Conservation (phyloP, 2,329 filamentous ascomycete genomes). For the Colletotrichum trifolii region DNA sequence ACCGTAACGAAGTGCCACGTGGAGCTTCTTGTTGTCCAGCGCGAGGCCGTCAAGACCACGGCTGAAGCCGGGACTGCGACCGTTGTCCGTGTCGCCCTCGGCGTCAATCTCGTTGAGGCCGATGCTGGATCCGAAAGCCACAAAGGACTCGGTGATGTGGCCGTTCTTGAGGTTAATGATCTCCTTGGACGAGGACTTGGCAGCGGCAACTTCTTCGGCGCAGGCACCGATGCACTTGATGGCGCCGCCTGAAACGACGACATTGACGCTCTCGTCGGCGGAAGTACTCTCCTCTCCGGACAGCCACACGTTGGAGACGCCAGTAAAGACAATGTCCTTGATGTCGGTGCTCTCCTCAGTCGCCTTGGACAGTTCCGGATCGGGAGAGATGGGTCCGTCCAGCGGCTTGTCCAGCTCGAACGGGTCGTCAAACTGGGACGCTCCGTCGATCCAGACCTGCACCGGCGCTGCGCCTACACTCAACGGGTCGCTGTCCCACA, state of each 20-base stretch:
- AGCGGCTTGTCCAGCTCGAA: slow-evolving; percentile 64
- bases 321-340: slow-evolving; percentile 64
- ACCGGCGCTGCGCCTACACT: slow-evolving; percentile 68
- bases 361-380: slow-evolving; percentile 53
- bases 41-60: slow-evolving; percentile 68
- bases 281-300: slow-evolving; percentile 48
- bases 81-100: slow-evolving; percentile 66
- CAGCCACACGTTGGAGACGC: slow-evolving; percentile 64
- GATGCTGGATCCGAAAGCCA: slow-evolving; percentile 68
- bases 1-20: slow-evolving; percentile 63
- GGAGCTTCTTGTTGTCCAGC: slow-evolving; percentile 67
- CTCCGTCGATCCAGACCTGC: slow-evolving; percentile 74
- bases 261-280: slow-evolving; percentile 50
- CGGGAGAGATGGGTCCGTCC: slow-evolving; percentile 50
- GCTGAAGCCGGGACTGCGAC: slow-evolving; percentile 61
- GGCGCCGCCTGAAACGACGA: slow-evolving; percentile 63
- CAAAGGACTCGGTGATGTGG: slow-evolving; percentile 69
- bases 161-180: slow-evolving; percentile 66
- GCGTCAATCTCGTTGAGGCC: slow-evolving; percentile 73
- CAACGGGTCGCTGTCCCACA: slow-evolving; percentile 73
- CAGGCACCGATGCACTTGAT: slow-evolving; percentile 69
- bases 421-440: slow-evolving; percentile 65
- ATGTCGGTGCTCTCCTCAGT: slow-evolving; percentile 53
- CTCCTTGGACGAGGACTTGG: slow-evolving; percentile 46
- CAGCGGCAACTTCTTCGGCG: slow-evolving; percentile 52